Conservation (phyloP, 108 stramenopile species). For the Pseudonitzschia multiseries region DNA sequence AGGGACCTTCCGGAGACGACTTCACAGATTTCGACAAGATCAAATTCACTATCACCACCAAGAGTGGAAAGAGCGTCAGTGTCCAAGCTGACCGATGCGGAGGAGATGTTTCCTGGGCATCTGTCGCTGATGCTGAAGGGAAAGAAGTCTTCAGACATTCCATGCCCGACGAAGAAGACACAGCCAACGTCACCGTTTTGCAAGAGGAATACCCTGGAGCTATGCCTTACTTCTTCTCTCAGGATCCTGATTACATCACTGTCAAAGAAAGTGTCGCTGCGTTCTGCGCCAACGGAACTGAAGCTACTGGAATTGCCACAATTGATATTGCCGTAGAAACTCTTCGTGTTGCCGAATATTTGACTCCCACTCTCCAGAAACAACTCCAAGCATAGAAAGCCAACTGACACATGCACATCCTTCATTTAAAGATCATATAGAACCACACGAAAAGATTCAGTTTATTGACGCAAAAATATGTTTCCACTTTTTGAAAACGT, state of each 20-base stretch:
- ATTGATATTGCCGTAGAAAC: constrained; percentile 91
- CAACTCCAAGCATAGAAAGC: constrained; percentile 39
- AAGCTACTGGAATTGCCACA: constrained; percentile 85
- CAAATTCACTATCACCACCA: constrained; percentile 94
- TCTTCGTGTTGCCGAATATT: constrained; percentile 84
- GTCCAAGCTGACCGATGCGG: constrained; percentile 93
- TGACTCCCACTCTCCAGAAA: constrained; percentile 74
- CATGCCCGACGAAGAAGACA: constrained; percentile 93
- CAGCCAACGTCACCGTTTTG: constrained; percentile 71
- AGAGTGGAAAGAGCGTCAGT: constrained; percentile 80
- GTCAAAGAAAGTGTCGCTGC: constrained; percentile 88
- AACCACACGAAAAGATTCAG: no score
- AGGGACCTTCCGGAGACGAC: constrained; percentile 79
- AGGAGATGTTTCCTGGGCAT: constrained; percentile 78
- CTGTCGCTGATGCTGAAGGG: constrained; percentile 64
- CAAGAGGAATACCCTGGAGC: constrained; percentile 87
- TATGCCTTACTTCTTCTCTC: constrained; percentile 94
- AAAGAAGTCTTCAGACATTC: constrained; percentile 82
- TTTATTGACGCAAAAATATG: no score
- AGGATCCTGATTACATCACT: constrained; percentile 95
- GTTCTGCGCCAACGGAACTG: constrained; percentile 68
- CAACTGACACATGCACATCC: background rate
- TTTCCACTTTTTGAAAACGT: no score
- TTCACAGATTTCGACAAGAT: constrained; percentile 93
- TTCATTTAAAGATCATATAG: background rate